Percentiles rank a stretch among this genome's conserved stretches.
Evolutionary conservation across 139 green algal species (phyloP).

Genomic region (Micractinium conductrix): DNA sequence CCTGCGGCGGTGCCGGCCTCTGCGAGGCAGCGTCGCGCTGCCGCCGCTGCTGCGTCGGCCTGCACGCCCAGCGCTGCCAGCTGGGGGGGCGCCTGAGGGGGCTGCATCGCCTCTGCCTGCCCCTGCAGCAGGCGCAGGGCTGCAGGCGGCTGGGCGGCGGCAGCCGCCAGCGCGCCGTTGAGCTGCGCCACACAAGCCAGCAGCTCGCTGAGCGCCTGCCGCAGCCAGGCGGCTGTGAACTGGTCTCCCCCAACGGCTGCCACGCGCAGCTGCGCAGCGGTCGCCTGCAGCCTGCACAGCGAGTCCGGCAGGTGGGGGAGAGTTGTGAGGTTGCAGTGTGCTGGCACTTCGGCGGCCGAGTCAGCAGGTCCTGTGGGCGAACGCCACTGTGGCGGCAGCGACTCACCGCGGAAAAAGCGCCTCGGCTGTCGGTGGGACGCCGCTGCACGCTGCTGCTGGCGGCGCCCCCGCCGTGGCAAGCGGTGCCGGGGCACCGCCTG

Average conservation of each 20-base stretch:
- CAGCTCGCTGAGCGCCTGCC: neutral
- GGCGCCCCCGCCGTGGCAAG: neutral
- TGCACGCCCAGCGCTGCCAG: neutral
- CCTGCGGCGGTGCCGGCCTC: neutral
- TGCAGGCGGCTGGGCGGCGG: neutral
- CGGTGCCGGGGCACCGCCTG: too few species aligned
- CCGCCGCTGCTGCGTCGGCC: neutral
- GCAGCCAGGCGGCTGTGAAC: too few species aligned
- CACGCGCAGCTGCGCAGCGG: neutral
- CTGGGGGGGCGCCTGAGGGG: neutral
- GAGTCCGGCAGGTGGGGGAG: too few species aligned
- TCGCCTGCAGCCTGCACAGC: neutral
- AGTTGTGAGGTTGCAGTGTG: too few species aligned
- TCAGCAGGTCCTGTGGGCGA: too few species aligned
- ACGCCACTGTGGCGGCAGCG: too few species aligned
- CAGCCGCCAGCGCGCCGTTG: neutral
- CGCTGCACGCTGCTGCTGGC: neutral
- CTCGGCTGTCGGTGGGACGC: neutral
- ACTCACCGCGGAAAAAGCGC: neutral
- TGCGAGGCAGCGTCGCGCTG: neutral
- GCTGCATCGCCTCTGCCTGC: neutral
- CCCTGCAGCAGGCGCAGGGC: conserved; percentile 4
- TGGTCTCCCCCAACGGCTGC: neutral
- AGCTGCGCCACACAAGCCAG: neutral
- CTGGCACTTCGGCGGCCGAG: too few species aligned